These are phyloP conservation scores for Sonneratia alba DNA, from an alignment of 345 rosid genomes.

Conservation along the genomic window DNA sequence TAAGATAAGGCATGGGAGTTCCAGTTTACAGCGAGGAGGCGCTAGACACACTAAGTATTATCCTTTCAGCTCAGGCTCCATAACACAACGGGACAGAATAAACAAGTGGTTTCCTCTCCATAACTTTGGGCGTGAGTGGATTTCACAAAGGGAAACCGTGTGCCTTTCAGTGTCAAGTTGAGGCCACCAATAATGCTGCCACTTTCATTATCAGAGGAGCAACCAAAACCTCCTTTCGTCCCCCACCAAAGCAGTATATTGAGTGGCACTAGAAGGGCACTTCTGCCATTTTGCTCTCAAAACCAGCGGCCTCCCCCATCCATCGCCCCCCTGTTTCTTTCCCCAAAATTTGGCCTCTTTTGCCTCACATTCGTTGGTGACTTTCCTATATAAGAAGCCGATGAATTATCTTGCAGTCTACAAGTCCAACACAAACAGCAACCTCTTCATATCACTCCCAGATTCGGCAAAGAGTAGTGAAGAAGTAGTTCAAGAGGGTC, in stretches of 20 bases:
- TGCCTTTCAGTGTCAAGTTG: background rate
- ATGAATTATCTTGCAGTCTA: background rate
- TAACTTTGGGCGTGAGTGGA: background rate
- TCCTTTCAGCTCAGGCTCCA: background rate
- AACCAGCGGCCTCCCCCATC: too few relatives aligned
- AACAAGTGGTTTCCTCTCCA: background rate
- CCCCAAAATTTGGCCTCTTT: background rate
- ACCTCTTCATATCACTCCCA: background rate
- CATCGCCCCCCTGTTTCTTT: too few relatives aligned
- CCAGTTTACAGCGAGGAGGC: too few relatives aligned
- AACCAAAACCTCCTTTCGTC: too few relatives aligned
- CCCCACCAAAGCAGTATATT: too few relatives aligned
- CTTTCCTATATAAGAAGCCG: background rate
- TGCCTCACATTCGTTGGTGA: background rate
- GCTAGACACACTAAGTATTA: background rate
- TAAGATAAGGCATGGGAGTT: too few relatives aligned
- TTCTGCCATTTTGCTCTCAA: too few relatives aligned
- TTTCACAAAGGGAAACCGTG: background rate
- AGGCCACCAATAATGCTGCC: background rate
- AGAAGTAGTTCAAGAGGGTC: constrained; percentile 30
- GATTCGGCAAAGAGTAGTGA: too few relatives aligned
- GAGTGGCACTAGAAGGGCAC: too few relatives aligned
- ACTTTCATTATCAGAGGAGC: background rate
- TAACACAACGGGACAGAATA: background rate
- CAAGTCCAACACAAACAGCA: constrained; percentile 3